These are phyloP conservation scores for Sanghuangporus weigelae DNA, from an alignment of 1,284 basidiomycete species.

Conservation along the genomic window DNA sequence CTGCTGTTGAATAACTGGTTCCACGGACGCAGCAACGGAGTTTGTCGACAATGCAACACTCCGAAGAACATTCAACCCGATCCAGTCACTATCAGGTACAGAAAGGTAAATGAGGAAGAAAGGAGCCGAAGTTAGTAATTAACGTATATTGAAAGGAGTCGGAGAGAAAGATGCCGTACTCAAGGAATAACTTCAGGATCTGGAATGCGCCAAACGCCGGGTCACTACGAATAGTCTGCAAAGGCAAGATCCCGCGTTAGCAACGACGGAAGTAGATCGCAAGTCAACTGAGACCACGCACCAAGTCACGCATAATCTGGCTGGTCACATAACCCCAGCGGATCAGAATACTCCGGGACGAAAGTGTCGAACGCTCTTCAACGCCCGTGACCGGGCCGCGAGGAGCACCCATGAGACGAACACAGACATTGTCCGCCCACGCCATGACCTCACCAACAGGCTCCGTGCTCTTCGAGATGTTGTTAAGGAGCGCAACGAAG, in stretches of 20 bases:
- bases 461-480: constrained; percentile 63
- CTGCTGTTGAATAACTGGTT: constrained; percentile 83
- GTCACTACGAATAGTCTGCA: constrained; percentile 81
- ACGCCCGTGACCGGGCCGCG: constrained; percentile 34
- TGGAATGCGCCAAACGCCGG: constrained; percentile 87
- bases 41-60: constrained; percentile 83
- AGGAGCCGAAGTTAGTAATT: constrained; percentile 13
- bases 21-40: constrained; percentile 83
- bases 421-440: constrained; percentile 85
- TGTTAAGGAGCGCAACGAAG: constrained; percentile 73
- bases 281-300: constrained; percentile 34
- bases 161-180: constrained; percentile 44
- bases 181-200: constrained; percentile 83
- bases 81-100: constrained; percentile 65
- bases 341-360: constrained; percentile 78
- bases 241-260: constrained; percentile 19
- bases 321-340: constrained; percentile 89
- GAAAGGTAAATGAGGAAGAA: constrained; percentile 21
- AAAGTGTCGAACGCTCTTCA: constrained; percentile 77
- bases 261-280: constrained; percentile 5
- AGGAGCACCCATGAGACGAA: constrained; percentile 64
- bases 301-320: constrained; percentile 83
- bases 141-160: constrained; percentile 9
- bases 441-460: constrained; percentile 84
- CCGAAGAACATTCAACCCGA: constrained; percentile 79